Conservation (phyloP, 345 rosid genomes). For the Tarenaya hassleriana region DNA sequence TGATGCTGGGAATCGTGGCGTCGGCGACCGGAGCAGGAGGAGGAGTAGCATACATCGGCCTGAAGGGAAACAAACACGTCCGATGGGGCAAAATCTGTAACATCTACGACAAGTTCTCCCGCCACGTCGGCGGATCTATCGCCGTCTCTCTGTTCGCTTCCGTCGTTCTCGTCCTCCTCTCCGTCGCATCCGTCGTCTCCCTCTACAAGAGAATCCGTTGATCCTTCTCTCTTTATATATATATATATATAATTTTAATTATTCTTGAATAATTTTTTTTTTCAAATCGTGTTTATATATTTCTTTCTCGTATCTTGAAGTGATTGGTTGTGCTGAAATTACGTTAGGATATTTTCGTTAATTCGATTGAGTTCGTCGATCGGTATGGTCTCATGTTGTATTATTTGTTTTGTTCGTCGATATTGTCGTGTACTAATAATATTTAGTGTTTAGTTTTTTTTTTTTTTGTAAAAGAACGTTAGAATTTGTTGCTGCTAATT, state of each 20-base stretch:
- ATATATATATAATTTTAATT: neutral
- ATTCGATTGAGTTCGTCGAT: no score
- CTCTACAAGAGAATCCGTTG: slow-evolving; percentile 39
- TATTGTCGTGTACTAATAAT: no score
- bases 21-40: slow-evolving; percentile 79
- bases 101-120: slow-evolving; percentile 51
- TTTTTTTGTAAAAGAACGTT: no score
- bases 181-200: slow-evolving; percentile 41
- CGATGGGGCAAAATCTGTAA: slow-evolving; percentile 48
- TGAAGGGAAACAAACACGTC: slow-evolving; percentile 52
- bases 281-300: neutral
- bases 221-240: neutral
- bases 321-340: no score
- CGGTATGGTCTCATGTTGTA: no score
- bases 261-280: neutral
- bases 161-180: slow-evolving; percentile 50
- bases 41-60: slow-evolving; percentile 60
- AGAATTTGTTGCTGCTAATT: no score
- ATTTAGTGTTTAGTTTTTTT: no score
- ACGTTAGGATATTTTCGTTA: no score
- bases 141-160: slow-evolving; percentile 50
- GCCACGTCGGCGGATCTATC: slow-evolving; percentile 38
- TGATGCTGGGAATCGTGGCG: slow-evolving; percentile 68
- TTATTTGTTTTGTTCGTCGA: no score
- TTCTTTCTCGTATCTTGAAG: no score